Percentiles rank a stretch among this genome's conserved stretches.
These are phyloP conservation scores for Acrodontium crateriforme DNA, from an alignment of 2,329 filamentous ascomycete species.

Conservation along the genomic window DNA sequence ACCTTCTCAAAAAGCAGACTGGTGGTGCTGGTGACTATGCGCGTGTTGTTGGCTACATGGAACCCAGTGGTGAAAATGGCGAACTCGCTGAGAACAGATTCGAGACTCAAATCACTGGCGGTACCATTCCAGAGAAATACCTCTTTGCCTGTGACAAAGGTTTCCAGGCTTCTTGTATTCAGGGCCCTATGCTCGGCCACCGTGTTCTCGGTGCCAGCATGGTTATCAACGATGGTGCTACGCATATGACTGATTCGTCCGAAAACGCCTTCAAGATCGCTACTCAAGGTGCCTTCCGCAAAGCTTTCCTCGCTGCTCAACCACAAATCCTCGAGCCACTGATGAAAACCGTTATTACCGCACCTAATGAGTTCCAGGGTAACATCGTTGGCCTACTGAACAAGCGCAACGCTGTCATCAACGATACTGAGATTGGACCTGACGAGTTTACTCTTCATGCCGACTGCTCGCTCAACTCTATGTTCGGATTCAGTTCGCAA, in stretches of 20 bases:
- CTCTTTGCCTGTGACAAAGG: conserved; percentile 90
- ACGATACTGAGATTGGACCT: conserved; percentile 83
- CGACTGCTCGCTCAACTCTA: conserved; percentile 86
- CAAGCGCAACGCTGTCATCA: conserved; percentile 89
- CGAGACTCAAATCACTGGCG: conserved; percentile 75
- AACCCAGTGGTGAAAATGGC: conserved; percentile 57
- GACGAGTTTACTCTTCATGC: conserved; percentile 90
- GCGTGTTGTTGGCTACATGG: conserved; percentile 80
- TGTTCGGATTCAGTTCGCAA: conserved; percentile 95
- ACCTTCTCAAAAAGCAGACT: conserved; percentile 85
- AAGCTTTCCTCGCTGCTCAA: conserved; percentile 69
- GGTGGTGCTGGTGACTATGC: conserved; percentile 94
- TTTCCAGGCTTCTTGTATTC: conserved; percentile 68
- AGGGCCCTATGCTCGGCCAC: conserved; percentile 85
- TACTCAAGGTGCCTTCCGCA: conserved; percentile 91
- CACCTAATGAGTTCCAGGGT: conserved; percentile 94
- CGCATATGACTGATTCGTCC: conserved; percentile 93
- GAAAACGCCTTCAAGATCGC: conserved; percentile 93
- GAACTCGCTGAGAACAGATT: conserved; percentile 64
- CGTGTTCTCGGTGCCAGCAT: conserved; percentile 79
- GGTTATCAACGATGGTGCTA: conserved; percentile 91
- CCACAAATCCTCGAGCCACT: conserved; percentile 85
- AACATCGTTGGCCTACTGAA: conserved; percentile 90
- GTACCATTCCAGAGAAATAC: conserved; percentile 90
- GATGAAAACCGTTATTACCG: conserved; percentile 96